Base-by-base conservation (phyloP, 345 rosid species). In the Boechera retrofracta region DNA sequence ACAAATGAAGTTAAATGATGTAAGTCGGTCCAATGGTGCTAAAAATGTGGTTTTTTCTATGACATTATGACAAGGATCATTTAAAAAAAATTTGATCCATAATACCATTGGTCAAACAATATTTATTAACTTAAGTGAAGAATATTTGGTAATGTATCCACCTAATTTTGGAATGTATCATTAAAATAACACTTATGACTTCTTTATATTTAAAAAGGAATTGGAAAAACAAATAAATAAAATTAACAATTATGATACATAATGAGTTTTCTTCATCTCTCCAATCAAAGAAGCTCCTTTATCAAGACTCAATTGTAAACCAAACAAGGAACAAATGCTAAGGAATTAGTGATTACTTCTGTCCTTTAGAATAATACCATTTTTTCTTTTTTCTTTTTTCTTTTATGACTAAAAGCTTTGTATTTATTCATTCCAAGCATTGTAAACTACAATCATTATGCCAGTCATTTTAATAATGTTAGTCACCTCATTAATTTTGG, bases 271-370 rank as follows among this genome's bases (percentile, higher is more conserved):
- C 72, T 74, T 75, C 76, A 74, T 69, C 62, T 63, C 57, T 75
- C 77, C 76, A 73, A 74, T 79, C 79, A 80, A 75, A 64, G 79
- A 69, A 80, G 72, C 72, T 57, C 79, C 79, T 44, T 80, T 69
- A 74, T 69, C 78, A 79, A 79, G 82, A 73, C 74, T 73, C 65
- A 42, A 5, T 29, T 79, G 82, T 79, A 72, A 66, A 79, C 78
- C 58, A 79, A 67, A 73, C 59, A 61, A 73, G 78, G 78, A 79
- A 79, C 82, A 73, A 59, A 73, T 2, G 57, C 77, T 38, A 57
- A 71, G 63, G 59, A 65, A 78, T 56, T 58, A 65, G 71, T 79
- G 78, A 73, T 67, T 47, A 72, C 64, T 42, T 59, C 41, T 72
- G 77, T 52, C 73, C 68, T 72, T 61, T 45, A 32, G 29, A 71